Percentiles rank a stretch among this genome's conserved stretches.
Evolutionary conservation across 768 basidiomycete species (phyloP).

Genomic region (Leucocoprinus sp.): DNA sequence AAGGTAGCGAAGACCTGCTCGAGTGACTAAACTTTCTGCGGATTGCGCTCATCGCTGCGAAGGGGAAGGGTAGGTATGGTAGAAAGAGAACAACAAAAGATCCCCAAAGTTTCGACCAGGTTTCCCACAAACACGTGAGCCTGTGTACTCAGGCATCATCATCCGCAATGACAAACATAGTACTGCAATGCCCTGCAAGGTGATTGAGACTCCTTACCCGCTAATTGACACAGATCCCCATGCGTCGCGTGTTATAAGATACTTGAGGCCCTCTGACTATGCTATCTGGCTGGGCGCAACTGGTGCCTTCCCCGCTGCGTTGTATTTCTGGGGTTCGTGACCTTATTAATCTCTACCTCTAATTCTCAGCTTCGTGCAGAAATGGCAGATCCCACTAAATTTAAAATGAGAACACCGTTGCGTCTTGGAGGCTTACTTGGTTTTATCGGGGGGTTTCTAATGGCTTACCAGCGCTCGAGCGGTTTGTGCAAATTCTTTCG

Average conservation of each 20-base stretch:
- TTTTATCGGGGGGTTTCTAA: slow-evolving; percentile 83
- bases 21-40: slow-evolving; percentile 33
- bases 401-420: slow-evolving; percentile 28
- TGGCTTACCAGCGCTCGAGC: slow-evolving; percentile 88
- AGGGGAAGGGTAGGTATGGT: slow-evolving; percentile 9
- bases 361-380: slow-evolving; percentile 24
- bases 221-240: slow-evolving; percentile 95
- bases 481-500: slow-evolving; percentile 41
- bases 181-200: slow-evolving; percentile 40
- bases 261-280: slow-evolving; percentile 86
- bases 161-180: slow-evolving; percentile 20
- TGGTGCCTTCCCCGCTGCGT: slow-evolving; percentile 69
- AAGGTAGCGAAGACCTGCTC: slow-evolving; percentile 35
- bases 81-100: slow-evolving; percentile 16
- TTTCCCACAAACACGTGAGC: slow-evolving; percentile 21
- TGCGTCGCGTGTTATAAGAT: slow-evolving; percentile 76
- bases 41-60: slow-evolving; percentile 46
- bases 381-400: slow-evolving; percentile 38
- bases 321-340: slow-evolving; percentile 75
- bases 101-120: slow-evolving; percentile 9
- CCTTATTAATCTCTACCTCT: slow-evolving; percentile 3
- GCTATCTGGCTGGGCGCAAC: slow-evolving; percentile 76
- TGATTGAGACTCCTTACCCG: slow-evolving; percentile 63
- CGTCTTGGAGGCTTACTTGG: slow-evolving; percentile 69
- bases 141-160: slow-evolving; percentile 17